These are phyloP conservation scores for Cryptosporidium baileyi DNA, from an alignment of 169 alveolate species.

Conservation along the genomic window DNA sequence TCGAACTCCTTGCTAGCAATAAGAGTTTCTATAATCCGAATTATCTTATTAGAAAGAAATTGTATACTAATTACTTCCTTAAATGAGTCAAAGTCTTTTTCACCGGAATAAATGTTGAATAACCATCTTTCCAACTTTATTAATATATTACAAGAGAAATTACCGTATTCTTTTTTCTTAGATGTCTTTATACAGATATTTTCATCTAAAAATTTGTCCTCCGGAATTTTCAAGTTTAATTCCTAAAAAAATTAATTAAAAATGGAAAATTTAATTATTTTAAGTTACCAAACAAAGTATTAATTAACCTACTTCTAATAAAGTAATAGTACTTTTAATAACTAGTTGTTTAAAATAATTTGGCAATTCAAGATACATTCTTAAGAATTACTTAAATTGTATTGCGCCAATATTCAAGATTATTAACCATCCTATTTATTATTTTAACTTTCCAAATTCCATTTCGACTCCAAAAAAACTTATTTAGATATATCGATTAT, in stretches of 20 bases:
- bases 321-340: background rate
- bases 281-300: too few species aligned
- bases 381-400: too few species aligned
- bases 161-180: slow-evolving; percentile 12
- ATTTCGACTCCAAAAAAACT: too few species aligned
- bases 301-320: background rate
- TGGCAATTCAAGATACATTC: background rate
- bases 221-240: background rate
- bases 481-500: background rate
- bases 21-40: background rate
- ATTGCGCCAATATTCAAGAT: too few species aligned
- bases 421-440: too few species aligned
- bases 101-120: background rate
- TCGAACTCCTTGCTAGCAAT: background rate
- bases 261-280: background rate
- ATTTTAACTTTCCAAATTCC: too few species aligned
- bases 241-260: background rate
- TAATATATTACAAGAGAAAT: slow-evolving; percentile 12
- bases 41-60: background rate
- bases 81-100: background rate
- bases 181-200: background rate
- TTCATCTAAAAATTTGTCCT: background rate
- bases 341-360: background rate
- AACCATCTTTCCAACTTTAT: slow-evolving; percentile 40
- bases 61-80: background rate